Base-by-base conservation (phyloP, 805 yeast genomes). In the Kuraishia molischiana region DNA sequence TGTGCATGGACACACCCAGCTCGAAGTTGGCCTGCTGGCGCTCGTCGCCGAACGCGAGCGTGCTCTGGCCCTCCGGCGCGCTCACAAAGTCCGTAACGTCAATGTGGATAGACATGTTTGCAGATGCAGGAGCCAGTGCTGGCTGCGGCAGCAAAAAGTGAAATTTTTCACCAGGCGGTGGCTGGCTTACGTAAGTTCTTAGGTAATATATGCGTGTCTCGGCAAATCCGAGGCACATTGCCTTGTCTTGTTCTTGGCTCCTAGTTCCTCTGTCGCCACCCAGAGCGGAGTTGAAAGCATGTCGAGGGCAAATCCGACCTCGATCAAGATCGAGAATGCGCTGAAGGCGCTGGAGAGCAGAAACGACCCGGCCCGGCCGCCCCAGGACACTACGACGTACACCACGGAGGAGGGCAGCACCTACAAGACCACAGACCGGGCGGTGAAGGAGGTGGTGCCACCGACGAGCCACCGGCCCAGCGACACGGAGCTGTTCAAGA, bases 1-100 rank as follows among this genome's bases (percentile, higher is more conserved):
- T 61, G 26, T 84, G 78, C 95, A 89, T 83, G 22, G 95, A 80
- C 1, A 85, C 89, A 9, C 97, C 98, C 11, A 92, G 69, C 59
- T 90, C 97, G 52, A 92, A 87, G 45, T 83, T 77, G 14, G 84
- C 86, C 58, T 84, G 95, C 47, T 77, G 84, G 47, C 72, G 74
- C 38, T 72, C 80, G 45, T 82, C 76, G 8, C 52, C 44, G 17
- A 60, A 42, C 5, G 36, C 46, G 9, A 61, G 42, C 1, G 52
- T 41, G 14, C 35, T 40, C 22, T 41, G 48, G 2, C 48, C 49
- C 13, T 46, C 45, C 4, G 49, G 51, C 0, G 60, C 58, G 8
- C 47, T 32, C 15, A 39, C 42, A 33, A 26, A 39, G 19, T 36
- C 42, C 3, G 42, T 36, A 18, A 18, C 42, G 30, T 39, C 42